These are phyloP conservation scores for Aspergillus brunneoviolaceus DNA, from an alignment of 2,329 filamentous ascomycete species.

Conservation along the genomic window DNA sequence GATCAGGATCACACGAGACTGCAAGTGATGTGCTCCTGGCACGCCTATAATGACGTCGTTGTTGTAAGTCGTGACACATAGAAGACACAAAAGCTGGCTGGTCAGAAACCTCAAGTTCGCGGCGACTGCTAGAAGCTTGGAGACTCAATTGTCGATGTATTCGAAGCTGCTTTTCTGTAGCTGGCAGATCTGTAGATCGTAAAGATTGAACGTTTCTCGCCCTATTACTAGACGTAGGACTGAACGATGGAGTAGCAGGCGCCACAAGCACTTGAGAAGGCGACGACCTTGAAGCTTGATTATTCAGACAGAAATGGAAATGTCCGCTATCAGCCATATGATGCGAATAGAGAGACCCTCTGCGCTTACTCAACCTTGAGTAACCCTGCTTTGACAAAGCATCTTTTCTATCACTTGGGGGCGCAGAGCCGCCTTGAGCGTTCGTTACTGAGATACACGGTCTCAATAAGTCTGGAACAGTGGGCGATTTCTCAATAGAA, in stretches of 20 bases:
- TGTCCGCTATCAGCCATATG: slow-evolving; percentile 42
- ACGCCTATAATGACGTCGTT: slow-evolving; percentile 5
- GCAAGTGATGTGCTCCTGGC: slow-evolving; percentile 15
- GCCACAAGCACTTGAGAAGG: slow-evolving; percentile 21
- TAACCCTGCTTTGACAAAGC: slow-evolving; percentile 12
- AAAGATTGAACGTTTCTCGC: slow-evolving; percentile 9
- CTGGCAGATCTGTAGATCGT: not conserved
- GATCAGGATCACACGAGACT: not conserved
- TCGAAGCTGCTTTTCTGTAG: slow-evolving; percentile 9
- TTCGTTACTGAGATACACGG: slow-evolving; percentile 18
- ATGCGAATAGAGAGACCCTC: slow-evolving; percentile 24
- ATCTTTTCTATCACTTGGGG: slow-evolving; percentile 21
- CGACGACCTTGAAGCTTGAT: slow-evolving; percentile 24
- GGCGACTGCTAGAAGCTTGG: slow-evolving; percentile 13
- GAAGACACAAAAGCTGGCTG: slow-evolving; percentile 13
- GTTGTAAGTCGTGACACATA: slow-evolving; percentile 17
- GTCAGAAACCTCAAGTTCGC: slow-evolving; percentile 17
- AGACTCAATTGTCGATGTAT: slow-evolving; percentile 22
- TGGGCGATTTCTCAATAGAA: slow-evolving; percentile 36
- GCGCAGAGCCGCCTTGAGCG: slow-evolving; percentile 19
- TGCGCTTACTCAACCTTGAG: slow-evolving; percentile 13
- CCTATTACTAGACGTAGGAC: slow-evolving; percentile 21
- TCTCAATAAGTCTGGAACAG: slow-evolving; percentile 12
- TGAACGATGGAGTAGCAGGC: not conserved
- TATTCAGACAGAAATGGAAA: slow-evolving; percentile 28